Base-by-base conservation (phyloP, 176 grass and related monocot genomes). In the Bromus sterilis region DNA sequence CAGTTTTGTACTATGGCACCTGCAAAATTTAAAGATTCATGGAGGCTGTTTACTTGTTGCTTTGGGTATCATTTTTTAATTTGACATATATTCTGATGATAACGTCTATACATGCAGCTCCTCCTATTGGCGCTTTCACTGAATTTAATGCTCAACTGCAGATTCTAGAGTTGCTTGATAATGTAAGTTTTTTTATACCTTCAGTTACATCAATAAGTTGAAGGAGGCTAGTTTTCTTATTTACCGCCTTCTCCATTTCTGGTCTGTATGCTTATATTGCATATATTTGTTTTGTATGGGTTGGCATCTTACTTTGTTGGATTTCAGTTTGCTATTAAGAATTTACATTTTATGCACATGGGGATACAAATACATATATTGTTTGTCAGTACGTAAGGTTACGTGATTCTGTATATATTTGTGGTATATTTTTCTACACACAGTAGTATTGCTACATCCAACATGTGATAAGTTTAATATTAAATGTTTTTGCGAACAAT, bases 61-160 rank as follows among this genome's bases (percentile, higher is more conserved):
- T 18, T 78, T 67, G 34, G 23, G 8, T 37, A 58, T 56, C 7
- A 37, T 84, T 58, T 79, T 34, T 2, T 75, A 53, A 51, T 80
- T 69, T 70, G 39, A 31, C 14, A 53, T 70, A 23, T 64, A 28
- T 69, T 68, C 25, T 87, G 6, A 80, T 84, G 14, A 51, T 83
- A 31, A 43, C 78, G n/a, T 78, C 75, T 80, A 46, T 71, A 21
- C n/a, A 12, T 94, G 89, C 93, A 99, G 91, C 82, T 82, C 90
- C 90, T 84, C 91, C 84, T 75, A 68, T 93, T 62, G 78, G 60
- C 41, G 86, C 86, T 76, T 69, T 87, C 58, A 78, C 68, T 77
- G 96, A 99, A 90, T 99, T 95, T 79, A 90, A 93, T 60, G 91
- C 96, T 82, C 96, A 99, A 24, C 68, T 99, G 74, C 96, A 99